Evolutionary conservation across 225 moss, liverwort and hornwort species (phyloP).

Genomic region (Marchantia paleacea): DNA sequence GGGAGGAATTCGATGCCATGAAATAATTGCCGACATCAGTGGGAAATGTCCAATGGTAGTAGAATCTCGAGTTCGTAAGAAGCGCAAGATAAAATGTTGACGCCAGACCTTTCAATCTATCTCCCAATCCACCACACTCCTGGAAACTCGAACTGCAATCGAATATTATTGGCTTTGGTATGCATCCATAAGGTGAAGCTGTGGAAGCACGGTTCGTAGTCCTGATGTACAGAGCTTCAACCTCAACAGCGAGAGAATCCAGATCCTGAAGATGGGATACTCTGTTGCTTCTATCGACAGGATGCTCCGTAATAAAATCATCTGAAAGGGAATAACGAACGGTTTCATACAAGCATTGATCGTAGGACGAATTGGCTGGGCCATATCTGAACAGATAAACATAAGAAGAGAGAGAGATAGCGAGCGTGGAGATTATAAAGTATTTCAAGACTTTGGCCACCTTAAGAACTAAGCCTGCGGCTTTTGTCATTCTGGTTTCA

Average conservation of each 20-base stretch:
- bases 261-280: neutral
- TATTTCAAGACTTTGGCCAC: neutral
- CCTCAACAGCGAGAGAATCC: slow-evolving; percentile 3
- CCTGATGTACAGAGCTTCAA: slow-evolving; percentile 1
- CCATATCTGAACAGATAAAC: neutral
- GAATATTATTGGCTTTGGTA: slow-evolving; percentile 16
- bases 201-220: neutral
- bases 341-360: neutral
- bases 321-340: neutral
- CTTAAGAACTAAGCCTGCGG: neutral
- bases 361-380: neutral
- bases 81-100: slow-evolving; percentile 26
- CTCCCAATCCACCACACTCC: slow-evolving; percentile 26
- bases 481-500: neutral
- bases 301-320: neutral
- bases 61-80: slow-evolving; percentile 20
- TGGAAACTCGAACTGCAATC: slow-evolving; percentile 18
- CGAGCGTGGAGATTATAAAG: neutral
- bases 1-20: slow-evolving; percentile 15
- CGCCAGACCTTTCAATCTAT: slow-evolving; percentile 16
- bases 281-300: slow-evolving; percentile 5
- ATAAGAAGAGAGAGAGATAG: neutral
- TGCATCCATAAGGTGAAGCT: neutral
- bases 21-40: slow-evolving; percentile 17
- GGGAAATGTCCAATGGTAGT: slow-evolving; percentile 21